Percentiles rank a stretch among this genome's conserved stretches.
Evolutionary conservation across 2,329 filamentous ascomycete genomes (phyloP).

Genomic region (Cadophora sp.): DNA sequence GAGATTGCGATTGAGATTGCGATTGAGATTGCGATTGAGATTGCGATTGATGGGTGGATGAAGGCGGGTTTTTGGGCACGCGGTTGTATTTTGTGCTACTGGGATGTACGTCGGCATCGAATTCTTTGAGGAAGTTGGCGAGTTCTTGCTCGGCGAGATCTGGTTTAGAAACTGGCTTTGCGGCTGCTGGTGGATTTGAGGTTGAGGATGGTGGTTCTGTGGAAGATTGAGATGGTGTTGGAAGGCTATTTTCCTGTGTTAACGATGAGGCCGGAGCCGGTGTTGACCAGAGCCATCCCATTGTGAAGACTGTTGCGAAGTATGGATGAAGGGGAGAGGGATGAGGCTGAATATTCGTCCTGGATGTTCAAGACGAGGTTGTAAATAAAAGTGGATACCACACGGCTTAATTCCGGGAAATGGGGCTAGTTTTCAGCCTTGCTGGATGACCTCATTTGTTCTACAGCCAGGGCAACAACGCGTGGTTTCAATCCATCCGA

Average conservation of each 20-base stretch:
- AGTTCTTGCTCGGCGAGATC: constrained; percentile 46
- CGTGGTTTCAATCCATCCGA: not conserved
- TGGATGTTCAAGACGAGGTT: constrained; percentile 18
- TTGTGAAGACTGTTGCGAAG: constrained; percentile 44
- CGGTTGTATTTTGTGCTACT: constrained; percentile 41
- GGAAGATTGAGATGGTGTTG: constrained; percentile 33
- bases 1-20: constrained; percentile 18
- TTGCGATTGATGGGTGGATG: constrained; percentile 26
- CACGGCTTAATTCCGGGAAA: not conserved
- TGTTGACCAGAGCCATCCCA: constrained; percentile 69
- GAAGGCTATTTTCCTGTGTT: constrained; percentile 34
- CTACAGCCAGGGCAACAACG: constrained; percentile 1
- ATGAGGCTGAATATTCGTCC: constrained; percentile 24
- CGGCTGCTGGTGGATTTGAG: constrained; percentile 26
- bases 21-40: constrained; percentile 1
- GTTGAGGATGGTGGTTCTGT: constrained; percentile 26
- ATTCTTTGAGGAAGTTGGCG: constrained; percentile 45
- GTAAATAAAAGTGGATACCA: constrained; percentile 2
- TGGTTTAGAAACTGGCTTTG: constrained; percentile 38
- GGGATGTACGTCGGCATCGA: constrained; percentile 39
- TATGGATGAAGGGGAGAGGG: constrained; percentile 20
- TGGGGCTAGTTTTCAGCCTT: constrained; percentile 8
- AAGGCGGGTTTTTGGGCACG: constrained; percentile 29
- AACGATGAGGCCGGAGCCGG: constrained; percentile 42
- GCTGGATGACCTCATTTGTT: constrained; percentile 16